Percentiles rank a stretch among this genome's conserved stretches.
These are phyloP conservation scores for Cylindrodendrum hubeiense DNA, from an alignment of 2,329 filamentous ascomycete genomes.

Conservation along the genomic window DNA sequence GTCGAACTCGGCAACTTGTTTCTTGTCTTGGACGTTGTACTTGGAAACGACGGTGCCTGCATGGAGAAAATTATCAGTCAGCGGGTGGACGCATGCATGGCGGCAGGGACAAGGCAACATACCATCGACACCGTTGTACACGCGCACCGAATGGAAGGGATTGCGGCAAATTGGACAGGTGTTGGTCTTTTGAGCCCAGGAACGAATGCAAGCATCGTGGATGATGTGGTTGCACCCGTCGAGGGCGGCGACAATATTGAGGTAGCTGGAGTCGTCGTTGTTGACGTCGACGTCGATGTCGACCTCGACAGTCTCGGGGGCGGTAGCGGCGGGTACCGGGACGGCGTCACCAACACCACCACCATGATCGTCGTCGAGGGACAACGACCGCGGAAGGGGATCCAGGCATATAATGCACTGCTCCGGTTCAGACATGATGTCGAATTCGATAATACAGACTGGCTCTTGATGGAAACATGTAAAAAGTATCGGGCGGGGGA, in stretches of 20 bases:
- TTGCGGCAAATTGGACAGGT: conserved; percentile 97
- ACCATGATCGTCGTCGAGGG: conserved; percentile 37
- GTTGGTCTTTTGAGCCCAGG: conserved; percentile 97
- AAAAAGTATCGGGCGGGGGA: conserved; percentile 48
- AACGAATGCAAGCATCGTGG: conserved; percentile 91
- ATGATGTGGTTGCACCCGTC: conserved; percentile 90
- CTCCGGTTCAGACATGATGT: conserved; percentile 67
- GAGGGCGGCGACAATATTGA: conserved; percentile 68
- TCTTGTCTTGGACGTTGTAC: conserved; percentile 81
- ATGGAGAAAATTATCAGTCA: conserved; percentile 30
- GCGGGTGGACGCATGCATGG: conserved; percentile 31
- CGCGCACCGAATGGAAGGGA: conserved; percentile 89
- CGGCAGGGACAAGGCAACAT: conserved; percentile 53
- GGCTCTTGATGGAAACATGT: conserved; percentile 60
- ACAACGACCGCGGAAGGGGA: conserved; percentile 60
- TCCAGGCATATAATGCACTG: conserved; percentile 80
- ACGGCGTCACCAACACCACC: conserved; percentile 39
- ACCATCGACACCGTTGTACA: conserved; percentile 86
- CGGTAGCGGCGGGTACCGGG: conserved; percentile 41
- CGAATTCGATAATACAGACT: conserved; percentile 53
- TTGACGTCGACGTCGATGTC: neutral
- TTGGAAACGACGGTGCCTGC: conserved; percentile 67
- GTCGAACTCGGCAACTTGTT: conserved; percentile 91
- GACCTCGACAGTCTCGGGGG: conserved; percentile 39
- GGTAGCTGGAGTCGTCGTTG: conserved; percentile 47